Conservation (phyloP, 768 basidiomycete species). For the Tubosaeta brunneosetosa region DNA sequence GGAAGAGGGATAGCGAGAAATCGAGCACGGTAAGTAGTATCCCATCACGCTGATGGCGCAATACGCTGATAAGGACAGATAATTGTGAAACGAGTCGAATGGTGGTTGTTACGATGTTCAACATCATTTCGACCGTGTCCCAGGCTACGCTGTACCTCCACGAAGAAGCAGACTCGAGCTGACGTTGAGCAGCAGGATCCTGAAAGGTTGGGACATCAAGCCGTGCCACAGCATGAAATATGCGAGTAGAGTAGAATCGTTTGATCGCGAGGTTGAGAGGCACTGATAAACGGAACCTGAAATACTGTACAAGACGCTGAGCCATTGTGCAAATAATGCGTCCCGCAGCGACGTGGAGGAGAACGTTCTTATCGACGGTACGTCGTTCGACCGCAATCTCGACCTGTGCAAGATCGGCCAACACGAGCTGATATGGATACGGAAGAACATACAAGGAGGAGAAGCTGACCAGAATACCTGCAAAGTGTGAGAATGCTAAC, state of each 20-base stretch:
- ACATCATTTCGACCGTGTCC: slow-evolving; percentile 46
- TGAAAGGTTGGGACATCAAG: slow-evolving; percentile 44
- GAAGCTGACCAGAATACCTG: slow-evolving; percentile 66
- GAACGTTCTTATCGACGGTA: slow-evolving; percentile 50
- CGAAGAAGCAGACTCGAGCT: slow-evolving; percentile 53
- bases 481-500: not conserved
- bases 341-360: slow-evolving; percentile 54
- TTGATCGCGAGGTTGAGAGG: slow-evolving; percentile 60
- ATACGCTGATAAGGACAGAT: slow-evolving; percentile 53
- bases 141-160: slow-evolving; percentile 51
- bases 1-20: slow-evolving; percentile 47
- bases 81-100: slow-evolving; percentile 56
- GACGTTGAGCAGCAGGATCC: slow-evolving; percentile 61
- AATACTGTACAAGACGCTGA: slow-evolving; percentile 42
- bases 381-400: slow-evolving; percentile 63
- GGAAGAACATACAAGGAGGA: slow-evolving; percentile 47
- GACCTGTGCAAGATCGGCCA: slow-evolving; percentile 38
- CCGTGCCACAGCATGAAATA: slow-evolving; percentile 53
- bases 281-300: slow-evolving; percentile 34
- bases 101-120: slow-evolving; percentile 39
- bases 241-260: slow-evolving; percentile 56
- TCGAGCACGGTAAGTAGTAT: slow-evolving; percentile 52
- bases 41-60: slow-evolving; percentile 61
- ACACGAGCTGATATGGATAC: slow-evolving; percentile 1
- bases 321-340: slow-evolving; percentile 49